A percentile compares a stretch with the other conserved stretches of the same genome.
Conservation (phyloP, 192 early-diverging fungal species). For the Mycoemilia scoparia region DNA sequence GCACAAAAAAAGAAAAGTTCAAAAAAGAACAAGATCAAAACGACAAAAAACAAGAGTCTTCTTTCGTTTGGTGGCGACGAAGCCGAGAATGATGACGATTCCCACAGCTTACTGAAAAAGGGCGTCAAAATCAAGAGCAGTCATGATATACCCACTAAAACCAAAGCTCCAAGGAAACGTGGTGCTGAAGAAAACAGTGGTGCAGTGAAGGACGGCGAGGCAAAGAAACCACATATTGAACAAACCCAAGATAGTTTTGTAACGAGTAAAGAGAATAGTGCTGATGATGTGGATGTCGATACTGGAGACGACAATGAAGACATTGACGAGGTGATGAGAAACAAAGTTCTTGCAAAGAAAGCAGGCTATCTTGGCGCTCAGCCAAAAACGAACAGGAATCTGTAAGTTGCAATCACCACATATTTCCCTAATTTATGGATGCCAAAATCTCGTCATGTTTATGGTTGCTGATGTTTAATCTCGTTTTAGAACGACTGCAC, state of each 20-base stretch:
- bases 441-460: too few species aligned
- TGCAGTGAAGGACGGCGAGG: conserved; percentile 10
- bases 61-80: conserved; percentile 85
- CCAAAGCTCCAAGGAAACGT: conserved; percentile 14
- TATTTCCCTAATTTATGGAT: too few species aligned
- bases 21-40: conserved; percentile 14
- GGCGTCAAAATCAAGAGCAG: conserved; percentile 46
- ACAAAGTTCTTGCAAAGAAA: too few species aligned
- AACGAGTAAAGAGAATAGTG: neutral
- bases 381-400: too few species aligned
- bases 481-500: neutral
- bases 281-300: neutral
- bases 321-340: too few species aligned
- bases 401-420: too few species aligned
- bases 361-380: too few species aligned
- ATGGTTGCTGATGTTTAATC: neutral
- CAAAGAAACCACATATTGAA: conserved; percentile 4
- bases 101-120: neutral
- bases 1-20: conserved; percentile 19
- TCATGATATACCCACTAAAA: conserved; percentile 49
- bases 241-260: too few species aligned
- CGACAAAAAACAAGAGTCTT: conserved; percentile 29
- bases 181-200: neutral
- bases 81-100: conserved; percentile 32
- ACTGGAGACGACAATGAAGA: too few species aligned